Evolutionary conservation across 345 rosid species (phyloP).

Genomic region (Gossypium sturtianum): DNA sequence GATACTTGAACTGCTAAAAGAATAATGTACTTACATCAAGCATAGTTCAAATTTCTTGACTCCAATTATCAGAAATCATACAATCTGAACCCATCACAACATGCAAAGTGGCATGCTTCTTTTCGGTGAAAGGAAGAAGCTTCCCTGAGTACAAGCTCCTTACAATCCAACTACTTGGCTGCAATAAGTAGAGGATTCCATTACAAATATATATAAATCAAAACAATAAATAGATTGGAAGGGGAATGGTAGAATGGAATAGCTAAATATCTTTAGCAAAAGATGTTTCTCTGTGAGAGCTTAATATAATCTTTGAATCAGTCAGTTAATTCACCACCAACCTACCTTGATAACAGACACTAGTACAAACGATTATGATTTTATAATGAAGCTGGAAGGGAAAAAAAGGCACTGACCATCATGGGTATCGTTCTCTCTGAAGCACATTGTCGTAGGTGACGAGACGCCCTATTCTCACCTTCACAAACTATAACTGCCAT

Average conservation of each 20-base stretch:
- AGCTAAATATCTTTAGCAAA: background rate
- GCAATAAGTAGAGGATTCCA: constrained; percentile 14
- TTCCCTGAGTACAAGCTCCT: constrained; percentile 44
- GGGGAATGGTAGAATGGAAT: background rate
- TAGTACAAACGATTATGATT: background rate
- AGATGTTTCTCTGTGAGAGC: background rate
- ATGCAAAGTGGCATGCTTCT: constrained; percentile 6
- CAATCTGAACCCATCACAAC: background rate
- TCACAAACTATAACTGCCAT: constrained; percentile 44
- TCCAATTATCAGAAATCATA: constrained; percentile 26
- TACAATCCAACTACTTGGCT: constrained; percentile 42
- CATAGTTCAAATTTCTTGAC: constrained; percentile 38
- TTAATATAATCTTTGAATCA: background rate
- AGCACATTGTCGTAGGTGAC: constrained; percentile 59
- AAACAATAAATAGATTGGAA: background rate
- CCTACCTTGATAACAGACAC: background rate
- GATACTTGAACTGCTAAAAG: background rate
- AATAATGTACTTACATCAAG: background rate
- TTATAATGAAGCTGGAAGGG: background rate
- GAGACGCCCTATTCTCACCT: constrained; percentile 36
- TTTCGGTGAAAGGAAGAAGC: constrained; percentile 28
- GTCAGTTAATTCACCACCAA: background rate
- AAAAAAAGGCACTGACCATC: constrained; percentile 31
- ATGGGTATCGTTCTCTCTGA: constrained; percentile 47
- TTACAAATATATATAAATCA: background rate